Evolutionary conservation across 768 basidiomycete genomes (phyloP).

Genomic region (Rhodotorula kratochvilovae): DNA sequence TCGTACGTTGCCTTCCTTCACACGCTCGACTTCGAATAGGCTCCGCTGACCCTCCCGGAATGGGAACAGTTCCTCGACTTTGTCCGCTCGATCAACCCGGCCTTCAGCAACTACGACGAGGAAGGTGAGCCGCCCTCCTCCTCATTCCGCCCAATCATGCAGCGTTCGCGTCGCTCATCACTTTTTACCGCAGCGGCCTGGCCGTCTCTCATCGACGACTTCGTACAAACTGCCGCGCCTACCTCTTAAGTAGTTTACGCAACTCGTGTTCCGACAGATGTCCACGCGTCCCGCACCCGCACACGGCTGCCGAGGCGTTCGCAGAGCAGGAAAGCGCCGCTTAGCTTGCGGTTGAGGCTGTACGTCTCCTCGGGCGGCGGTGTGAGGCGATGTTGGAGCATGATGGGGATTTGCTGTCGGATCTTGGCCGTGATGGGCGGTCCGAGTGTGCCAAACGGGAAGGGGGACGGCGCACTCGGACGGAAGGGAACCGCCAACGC

Average conservation of each 20-base stretch:
- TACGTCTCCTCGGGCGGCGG: slow-evolving; percentile 94
- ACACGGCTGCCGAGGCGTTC: slow-evolving; percentile 65
- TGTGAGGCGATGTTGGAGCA: slow-evolving; percentile 80
- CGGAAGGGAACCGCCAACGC: slow-evolving; percentile 84
- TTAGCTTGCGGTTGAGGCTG: slow-evolving; percentile 69
- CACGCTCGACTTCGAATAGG: no score
- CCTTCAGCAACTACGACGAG: slow-evolving; percentile 67
- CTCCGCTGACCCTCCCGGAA: background rate
- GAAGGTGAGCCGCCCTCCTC: slow-evolving; percentile 56
- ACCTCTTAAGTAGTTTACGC: no score
- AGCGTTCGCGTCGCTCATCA: no score
- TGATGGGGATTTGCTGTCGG: slow-evolving; percentile 74
- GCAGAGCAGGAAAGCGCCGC: slow-evolving; percentile 52
- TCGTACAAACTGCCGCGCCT: slow-evolving; percentile 60
- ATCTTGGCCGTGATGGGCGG: slow-evolving; percentile 67
- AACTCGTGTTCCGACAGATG: background rate
- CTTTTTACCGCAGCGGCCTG: slow-evolving; percentile 77
- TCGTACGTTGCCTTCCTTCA: slow-evolving; percentile 5
- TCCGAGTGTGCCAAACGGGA: slow-evolving; percentile 62
- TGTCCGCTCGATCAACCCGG: slow-evolving; percentile 65
- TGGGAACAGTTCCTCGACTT: slow-evolving; percentile 39
- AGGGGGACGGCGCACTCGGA: slow-evolving; percentile 60
- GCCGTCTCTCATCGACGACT: slow-evolving; percentile 82
- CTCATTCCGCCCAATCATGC: background rate
- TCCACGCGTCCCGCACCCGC: slow-evolving; percentile 65